Percentiles rank a stretch among this genome's conserved stretches.
Conservation (phyloP, 2,329 filamentous ascomycete genomes). For the Paraphoma sp. region DNA sequence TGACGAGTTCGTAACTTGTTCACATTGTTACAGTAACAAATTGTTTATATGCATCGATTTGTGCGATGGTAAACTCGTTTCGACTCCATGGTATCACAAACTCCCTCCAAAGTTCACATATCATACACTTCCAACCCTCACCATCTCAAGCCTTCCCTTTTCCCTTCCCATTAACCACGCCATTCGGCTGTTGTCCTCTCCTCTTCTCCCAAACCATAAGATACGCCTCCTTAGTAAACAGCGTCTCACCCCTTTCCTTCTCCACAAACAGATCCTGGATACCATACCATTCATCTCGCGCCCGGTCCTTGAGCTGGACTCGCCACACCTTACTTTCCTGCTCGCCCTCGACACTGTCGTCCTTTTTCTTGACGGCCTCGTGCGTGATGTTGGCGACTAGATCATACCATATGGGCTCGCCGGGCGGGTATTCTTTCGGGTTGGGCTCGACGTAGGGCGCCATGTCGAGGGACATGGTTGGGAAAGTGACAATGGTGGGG, state of each 20-base stretch:
- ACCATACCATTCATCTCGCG: conserved; percentile 85
- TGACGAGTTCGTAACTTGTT: too few relatives aligned
- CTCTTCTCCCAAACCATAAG: conserved; percentile 95
- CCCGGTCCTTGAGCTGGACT: conserved; percentile 84
- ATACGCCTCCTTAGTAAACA: conserved; percentile 94
- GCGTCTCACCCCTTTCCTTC: conserved; percentile 82
- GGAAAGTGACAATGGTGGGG: conserved; percentile 97
- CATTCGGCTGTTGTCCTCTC: conserved; percentile 47
- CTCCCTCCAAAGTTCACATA: too few relatives aligned
- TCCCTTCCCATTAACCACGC: conserved; percentile 15
- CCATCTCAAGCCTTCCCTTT: conserved; percentile 18
- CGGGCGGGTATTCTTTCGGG: conserved; percentile 70
- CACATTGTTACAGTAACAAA: too few relatives aligned
- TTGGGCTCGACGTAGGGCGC: conserved; percentile 91
- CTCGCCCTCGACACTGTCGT: conserved; percentile 86
- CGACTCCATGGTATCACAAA: too few relatives aligned
- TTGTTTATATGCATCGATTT: too few relatives aligned
- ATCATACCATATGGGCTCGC: conserved; percentile 92
- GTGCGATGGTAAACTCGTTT: too few relatives aligned
- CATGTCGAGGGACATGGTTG: conserved; percentile 83
- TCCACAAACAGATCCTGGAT: conserved; percentile 95
- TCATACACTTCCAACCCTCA: too few relatives aligned
- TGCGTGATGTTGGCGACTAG: conserved; percentile 93
- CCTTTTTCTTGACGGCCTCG: conserved; percentile 77
- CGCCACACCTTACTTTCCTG: conserved; percentile 95